Evolutionary conservation across 1,284 basidiomycete genomes (phyloP), one percentile per base, ranked within the genome.

Genomic region (Ustilago loliicola): DNA sequence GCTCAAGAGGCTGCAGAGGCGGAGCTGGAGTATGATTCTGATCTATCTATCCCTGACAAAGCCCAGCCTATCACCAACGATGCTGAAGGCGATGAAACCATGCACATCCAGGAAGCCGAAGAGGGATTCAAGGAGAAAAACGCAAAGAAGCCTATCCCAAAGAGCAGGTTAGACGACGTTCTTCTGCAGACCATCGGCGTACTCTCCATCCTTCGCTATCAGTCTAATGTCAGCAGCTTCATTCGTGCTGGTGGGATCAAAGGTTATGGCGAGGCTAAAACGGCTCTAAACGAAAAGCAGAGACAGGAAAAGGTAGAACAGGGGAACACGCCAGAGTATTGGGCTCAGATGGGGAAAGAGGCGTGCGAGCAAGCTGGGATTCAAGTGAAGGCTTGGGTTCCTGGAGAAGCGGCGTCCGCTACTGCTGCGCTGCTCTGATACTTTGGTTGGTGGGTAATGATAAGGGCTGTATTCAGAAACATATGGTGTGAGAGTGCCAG

Each of bases 111-210:
- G 11, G 30, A 21, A 5, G 47, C 36, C 4, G 40, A 47, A 36
- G 23, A 17, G 40, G 17, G 42, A 5, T 45, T 27, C 13, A n/a
- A 30, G 58, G 48, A 17, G 36, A 52, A 50, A 57, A 52, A 21
- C 19, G 51, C 51, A 7, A 69, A 72, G 56, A 69, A 72, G 32
- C 58, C 50, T 17, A 65, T 72, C 15, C 60, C 57, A 10, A 65
- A 65, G 40, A 40, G 38, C 9, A 32, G 66, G 19, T 67, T 80
- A 21, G 84, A 86, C 59, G 79, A 83, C 53, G 77, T 77, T 2
- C 70, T 86, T 4, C 64, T 86, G 30, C 84, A 85, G 69, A 68
- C 80, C 23, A 71, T 86, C 29, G 84, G 83, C 10, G 78, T 85
- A n/a, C 72, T 86, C 48, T 82, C 83, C 47, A 66, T 78, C 27